Percentiles rank a stretch among this genome's conserved stretches.
These are phyloP conservation scores for Annona cherimola DNA, from an alignment of 164 flowering plant species.

Conservation along the genomic window DNA sequence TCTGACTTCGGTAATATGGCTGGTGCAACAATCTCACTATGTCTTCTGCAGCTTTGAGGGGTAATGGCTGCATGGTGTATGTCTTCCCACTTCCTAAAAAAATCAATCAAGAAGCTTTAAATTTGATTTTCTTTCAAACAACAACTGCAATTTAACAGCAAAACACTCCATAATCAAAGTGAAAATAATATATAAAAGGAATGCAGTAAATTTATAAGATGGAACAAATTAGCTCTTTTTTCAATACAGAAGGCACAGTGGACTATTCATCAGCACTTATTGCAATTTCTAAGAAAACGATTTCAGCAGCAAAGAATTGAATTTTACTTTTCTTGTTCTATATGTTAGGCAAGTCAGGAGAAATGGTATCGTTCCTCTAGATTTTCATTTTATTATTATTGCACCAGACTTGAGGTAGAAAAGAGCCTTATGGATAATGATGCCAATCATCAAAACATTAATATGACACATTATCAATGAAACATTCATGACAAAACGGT, in stretches of 20 bases:
- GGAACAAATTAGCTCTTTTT: background rate
- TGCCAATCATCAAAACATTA: no score
- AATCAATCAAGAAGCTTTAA: slow-evolving; percentile 2
- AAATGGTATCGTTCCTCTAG: no score
- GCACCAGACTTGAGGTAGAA: no score
- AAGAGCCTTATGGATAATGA: no score
- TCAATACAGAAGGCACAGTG: background rate
- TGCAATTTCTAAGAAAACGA: no score
- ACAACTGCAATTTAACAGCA: background rate
- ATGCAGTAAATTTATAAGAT: background rate
- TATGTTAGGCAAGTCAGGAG: no score
- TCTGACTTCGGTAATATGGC: slow-evolving; percentile 78
- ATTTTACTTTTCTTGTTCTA: no score
- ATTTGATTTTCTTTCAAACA: background rate
- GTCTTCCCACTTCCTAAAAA: slow-evolving; percentile 97
- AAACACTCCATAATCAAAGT: background rate
- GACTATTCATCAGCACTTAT: no score
- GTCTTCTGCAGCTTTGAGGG: slow-evolving; percentile 87
- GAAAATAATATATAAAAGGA: background rate
- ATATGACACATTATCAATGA: no score
- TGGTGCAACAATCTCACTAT: slow-evolving; percentile 83
- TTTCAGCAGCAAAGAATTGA: no score
- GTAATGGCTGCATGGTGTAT: slow-evolving; percentile 95
- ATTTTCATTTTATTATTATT: no score
- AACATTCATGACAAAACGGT: no score